phyloP scores from a whole-genome alignment of 306 rosid genomes.

The Boehmeria nivea region DNA sequence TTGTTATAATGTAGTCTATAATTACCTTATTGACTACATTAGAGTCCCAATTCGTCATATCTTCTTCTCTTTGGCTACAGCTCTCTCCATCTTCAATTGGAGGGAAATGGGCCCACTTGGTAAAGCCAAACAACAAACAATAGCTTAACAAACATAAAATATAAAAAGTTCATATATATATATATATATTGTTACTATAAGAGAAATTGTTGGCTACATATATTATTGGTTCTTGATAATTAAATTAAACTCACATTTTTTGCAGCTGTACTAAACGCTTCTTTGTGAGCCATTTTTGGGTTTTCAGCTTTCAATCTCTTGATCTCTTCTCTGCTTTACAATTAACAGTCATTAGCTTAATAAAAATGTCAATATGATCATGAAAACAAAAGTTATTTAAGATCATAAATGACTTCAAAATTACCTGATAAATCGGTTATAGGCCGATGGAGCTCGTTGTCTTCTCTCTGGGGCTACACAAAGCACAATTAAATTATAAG shows the following conservation, averaged over 20 bases:
- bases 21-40: conserved; percentile 15
- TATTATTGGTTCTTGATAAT: background rate
- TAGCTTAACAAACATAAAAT: background rate
- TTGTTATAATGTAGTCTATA: too few species aligned
- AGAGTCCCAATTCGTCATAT: conserved; percentile 30
- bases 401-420: background rate
- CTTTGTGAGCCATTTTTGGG: conserved; percentile 89
- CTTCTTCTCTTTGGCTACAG: conserved; percentile 36
- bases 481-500: background rate
- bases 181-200: too few species aligned
- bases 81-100: conserved; percentile 53
- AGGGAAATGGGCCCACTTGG: conserved; percentile 88
- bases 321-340: conserved; percentile 73
- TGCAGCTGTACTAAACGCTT: conserved; percentile 88
- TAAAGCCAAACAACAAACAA: conserved; percentile 1
- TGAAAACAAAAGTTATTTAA: too few species aligned
- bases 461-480: conserved; percentile 85
- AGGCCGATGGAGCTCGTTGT: conserved; percentile 94
- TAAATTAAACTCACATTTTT: conserved; percentile 50
- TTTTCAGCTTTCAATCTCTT: conserved; percentile 80
- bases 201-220: background rate
- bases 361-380: background rate
- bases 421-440: conserved; percentile 87
- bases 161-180: background rate
- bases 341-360: background rate